phyloP scores from a whole-genome alignment of 2,329 filamentous ascomycete species.

The Neonectria magnoliae region DNA sequence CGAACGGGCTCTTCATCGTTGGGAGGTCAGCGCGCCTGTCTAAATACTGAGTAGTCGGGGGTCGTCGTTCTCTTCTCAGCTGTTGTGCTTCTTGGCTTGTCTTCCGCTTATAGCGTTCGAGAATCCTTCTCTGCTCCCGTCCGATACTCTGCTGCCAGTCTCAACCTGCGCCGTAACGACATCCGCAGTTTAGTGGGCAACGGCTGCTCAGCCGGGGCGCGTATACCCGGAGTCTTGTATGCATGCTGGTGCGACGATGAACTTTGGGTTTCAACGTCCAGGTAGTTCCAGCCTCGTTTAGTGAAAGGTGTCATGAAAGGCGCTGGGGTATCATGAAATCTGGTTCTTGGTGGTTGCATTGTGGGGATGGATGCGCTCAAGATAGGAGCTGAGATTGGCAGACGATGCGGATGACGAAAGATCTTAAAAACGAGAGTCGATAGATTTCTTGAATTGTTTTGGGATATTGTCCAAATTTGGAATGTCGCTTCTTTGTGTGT shows the following conservation, averaged over 20 bases:
- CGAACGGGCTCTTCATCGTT: neutral
- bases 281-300: slow-evolving; percentile 6
- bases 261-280: slow-evolving; percentile 1
- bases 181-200: neutral
- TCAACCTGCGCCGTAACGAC: neutral
- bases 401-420: slow-evolving; percentile 30
- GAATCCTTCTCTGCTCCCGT: slow-evolving; percentile 14
- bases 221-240: slow-evolving; percentile 2
- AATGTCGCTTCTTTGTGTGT: neutral
- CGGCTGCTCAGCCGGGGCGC: neutral
- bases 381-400: slow-evolving; percentile 28
- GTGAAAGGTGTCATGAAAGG: slow-evolving; percentile 18
- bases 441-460: slow-evolving; percentile 39
- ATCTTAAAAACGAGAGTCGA: slow-evolving; percentile 39
- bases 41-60: slow-evolving; percentile 10
- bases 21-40: slow-evolving; percentile 6
- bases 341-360: slow-evolving; percentile 12
- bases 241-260: slow-evolving; percentile 1
- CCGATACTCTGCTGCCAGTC: slow-evolving; percentile 14
- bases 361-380: slow-evolving; percentile 12
- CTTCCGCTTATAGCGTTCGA: slow-evolving; percentile 13
- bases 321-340: slow-evolving; percentile 17
- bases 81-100: slow-evolving; percentile 5
- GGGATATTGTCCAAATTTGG: neutral
- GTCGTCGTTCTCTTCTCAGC: slow-evolving; percentile 2